Evolutionary conservation across 164 flowering plant species (phyloP).

Genomic region (Kalanchoe fedtschenkoi): DNA sequence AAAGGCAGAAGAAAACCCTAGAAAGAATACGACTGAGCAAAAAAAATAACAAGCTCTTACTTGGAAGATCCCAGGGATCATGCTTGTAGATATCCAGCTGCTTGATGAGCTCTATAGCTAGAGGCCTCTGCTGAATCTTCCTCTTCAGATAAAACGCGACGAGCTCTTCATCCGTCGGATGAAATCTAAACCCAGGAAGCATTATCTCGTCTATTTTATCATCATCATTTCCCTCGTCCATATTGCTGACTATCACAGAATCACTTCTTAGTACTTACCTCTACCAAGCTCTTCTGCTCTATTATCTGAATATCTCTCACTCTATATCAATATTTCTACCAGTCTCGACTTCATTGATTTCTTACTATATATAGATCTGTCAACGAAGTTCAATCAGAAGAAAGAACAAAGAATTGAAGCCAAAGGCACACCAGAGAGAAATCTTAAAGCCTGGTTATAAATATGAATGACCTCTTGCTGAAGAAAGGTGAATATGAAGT

Average conservation of each 20-base stretch:
- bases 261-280: neutral
- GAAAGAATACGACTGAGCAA: neutral
- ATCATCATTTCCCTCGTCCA: conserved; percentile 34
- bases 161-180: conserved; percentile 82
- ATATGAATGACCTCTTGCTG: neutral
- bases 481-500: neutral
- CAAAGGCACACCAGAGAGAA: neutral
- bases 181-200: conserved; percentile 73
- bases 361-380: too few species aligned
- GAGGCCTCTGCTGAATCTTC: conserved; percentile 54
- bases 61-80: conserved; percentile 88
- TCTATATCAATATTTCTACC: neutral
- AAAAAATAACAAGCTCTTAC: conserved; percentile 16
- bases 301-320: neutral
- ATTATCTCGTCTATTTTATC: conserved; percentile 49
- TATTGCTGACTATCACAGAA: conserved; percentile 4
- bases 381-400: neutral
- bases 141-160: conserved; percentile 65
- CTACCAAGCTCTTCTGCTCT: too few species aligned
- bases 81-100: conserved; percentile 72
- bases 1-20: neutral
- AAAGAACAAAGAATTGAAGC: too few species aligned
- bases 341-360: too few species aligned
- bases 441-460: neutral
- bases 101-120: conserved; percentile 59